A percentile compares a stretch with the other conserved stretches of the same genome.
Evolutionary conservation across 2,329 filamentous ascomycete genomes (phyloP).

Genomic region (Hyphodiscus sp.): DNA sequence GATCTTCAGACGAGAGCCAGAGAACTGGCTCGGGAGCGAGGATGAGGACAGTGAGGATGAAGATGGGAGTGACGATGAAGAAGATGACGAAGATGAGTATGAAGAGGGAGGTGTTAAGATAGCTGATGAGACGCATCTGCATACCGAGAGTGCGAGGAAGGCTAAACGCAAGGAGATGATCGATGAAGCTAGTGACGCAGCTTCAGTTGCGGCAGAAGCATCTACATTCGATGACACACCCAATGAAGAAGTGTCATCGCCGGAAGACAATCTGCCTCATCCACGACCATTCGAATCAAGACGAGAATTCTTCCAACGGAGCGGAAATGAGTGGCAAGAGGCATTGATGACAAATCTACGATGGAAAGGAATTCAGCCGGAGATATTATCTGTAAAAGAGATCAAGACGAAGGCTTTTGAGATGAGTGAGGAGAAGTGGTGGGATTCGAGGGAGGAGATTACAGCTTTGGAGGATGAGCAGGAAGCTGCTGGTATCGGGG

Average conservation of each 20-base stretch:
- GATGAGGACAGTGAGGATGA: slow-evolving; percentile 56
- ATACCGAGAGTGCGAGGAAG: slow-evolving; percentile 40
- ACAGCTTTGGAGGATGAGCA: slow-evolving; percentile 89
- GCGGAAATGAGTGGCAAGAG: slow-evolving; percentile 86
- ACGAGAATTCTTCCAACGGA: slow-evolving; percentile 86
- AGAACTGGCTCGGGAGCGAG: slow-evolving; percentile 73
- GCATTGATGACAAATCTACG: slow-evolving; percentile 69
- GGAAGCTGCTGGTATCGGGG: slow-evolving; percentile 77
- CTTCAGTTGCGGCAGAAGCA: slow-evolving; percentile 34
- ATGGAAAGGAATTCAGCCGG: slow-evolving; percentile 59
- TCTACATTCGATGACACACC: slow-evolving; percentile 51
- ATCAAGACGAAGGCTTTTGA: slow-evolving; percentile 87
- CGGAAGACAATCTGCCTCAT: slow-evolving; percentile 29
- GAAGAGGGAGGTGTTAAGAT: slow-evolving; percentile 39
- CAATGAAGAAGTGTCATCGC: slow-evolving; percentile 16
- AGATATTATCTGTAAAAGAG: slow-evolving; percentile 76
- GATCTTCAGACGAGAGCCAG: slow-evolving; percentile 76
- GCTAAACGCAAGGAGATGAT: slow-evolving; percentile 52
- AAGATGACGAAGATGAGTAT: slow-evolving; percentile 39
- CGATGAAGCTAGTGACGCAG: slow-evolving; percentile 35
- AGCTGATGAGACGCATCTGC: slow-evolving; percentile 26
- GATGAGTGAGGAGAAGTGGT: slow-evolving; percentile 94
- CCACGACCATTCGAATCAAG: slow-evolving; percentile 67
- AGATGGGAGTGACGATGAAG: slow-evolving; percentile 46
- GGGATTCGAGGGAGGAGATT: slow-evolving; percentile 95